phyloP scores from a whole-genome alignment of 169 alveolate genomes.

The Cryptosporidium andersoni region DNA sequence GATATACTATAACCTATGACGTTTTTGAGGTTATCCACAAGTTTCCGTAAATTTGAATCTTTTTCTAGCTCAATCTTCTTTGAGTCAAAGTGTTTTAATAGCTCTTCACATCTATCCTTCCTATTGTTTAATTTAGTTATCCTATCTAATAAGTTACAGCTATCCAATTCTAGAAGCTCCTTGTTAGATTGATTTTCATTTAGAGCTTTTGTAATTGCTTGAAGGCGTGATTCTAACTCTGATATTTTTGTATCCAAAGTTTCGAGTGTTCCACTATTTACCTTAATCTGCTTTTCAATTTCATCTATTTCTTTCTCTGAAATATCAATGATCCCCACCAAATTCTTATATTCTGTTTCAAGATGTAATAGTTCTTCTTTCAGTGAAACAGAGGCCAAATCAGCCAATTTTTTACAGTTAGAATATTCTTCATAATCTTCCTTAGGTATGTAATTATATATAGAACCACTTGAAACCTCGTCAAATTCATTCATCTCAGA shows the following conservation, averaged over 20 bases:
- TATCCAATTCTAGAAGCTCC: constrained; percentile 52
- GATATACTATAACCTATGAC: background rate
- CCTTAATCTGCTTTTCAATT: constrained; percentile 4
- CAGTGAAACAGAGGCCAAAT: constrained; percentile 23
- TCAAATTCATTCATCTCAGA: constrained; percentile 5
- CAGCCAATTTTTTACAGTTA: constrained; percentile 53
- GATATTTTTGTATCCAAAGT: constrained; percentile 1
- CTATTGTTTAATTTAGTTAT: constrained; percentile 71
- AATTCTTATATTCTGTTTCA: constrained; percentile 38
- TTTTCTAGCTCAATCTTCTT: constrained; percentile 71
- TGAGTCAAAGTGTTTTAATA: constrained; percentile 72
- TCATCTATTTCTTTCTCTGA: constrained; percentile 49
- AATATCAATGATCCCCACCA: constrained; percentile 38
- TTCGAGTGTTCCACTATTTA: constrained; percentile 13
- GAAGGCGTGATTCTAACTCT: constrained; percentile 35
- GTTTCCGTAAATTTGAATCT: constrained; percentile 34
- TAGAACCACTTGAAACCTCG: constrained; percentile 3
- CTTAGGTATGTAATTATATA: constrained; percentile 7
- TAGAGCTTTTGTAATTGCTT: background rate
- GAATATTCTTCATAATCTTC: constrained; percentile 49
- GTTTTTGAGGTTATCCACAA: constrained; percentile 63
- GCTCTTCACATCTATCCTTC: constrained; percentile 72
- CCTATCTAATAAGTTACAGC: constrained; percentile 68
- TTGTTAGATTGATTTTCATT: constrained; percentile 16
- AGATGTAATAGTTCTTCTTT: constrained; percentile 39